These are phyloP conservation scores for Fusarium fujikuroi DNA, from an alignment of 2,329 filamentous ascomycete species.

Conservation along the genomic window DNA sequence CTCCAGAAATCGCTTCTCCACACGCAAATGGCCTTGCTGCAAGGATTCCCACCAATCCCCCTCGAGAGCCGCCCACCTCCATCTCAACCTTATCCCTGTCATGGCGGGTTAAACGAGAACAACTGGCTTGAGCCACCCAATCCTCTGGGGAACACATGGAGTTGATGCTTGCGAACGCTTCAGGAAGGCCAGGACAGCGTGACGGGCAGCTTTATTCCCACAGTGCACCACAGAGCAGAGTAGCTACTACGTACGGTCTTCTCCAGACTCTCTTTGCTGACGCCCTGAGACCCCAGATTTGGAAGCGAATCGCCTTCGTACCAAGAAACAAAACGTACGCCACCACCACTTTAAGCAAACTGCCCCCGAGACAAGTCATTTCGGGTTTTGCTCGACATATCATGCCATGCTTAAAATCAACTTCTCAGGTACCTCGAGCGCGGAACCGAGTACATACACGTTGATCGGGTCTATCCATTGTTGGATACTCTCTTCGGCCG, in stretches of 20 bases:
- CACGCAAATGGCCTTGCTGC: constrained; percentile 24
- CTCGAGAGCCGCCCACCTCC: constrained; percentile 25
- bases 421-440: constrained; percentile 15
- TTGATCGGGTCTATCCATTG: constrained; percentile 16
- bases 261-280: constrained; percentile 15
- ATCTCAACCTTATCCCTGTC: constrained; percentile 24
- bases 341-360: constrained; percentile 31
- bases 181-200: constrained; percentile 1
- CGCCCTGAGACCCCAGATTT: constrained; percentile 11
- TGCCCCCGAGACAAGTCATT: constrained; percentile 18
- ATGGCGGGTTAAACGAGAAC: constrained; percentile 26
- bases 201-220: neutral
- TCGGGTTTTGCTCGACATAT: constrained; percentile 29
- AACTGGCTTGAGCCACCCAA: constrained; percentile 30
- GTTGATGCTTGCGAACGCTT: constrained; percentile 11
- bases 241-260: constrained; percentile 1
- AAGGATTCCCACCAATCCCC: constrained; percentile 35
- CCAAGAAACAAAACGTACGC: constrained; percentile 8
- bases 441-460: constrained; percentile 21
- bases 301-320: constrained; percentile 13
- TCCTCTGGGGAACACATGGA: constrained; percentile 25
- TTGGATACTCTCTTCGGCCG: constrained; percentile 17
- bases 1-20: constrained; percentile 31
- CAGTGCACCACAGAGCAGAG: neutral
- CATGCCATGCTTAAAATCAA: constrained; percentile 11